Evolutionary conservation across 176 grass and related monocot species (phyloP).

Genomic region (Bothriochloa decipiens): DNA sequence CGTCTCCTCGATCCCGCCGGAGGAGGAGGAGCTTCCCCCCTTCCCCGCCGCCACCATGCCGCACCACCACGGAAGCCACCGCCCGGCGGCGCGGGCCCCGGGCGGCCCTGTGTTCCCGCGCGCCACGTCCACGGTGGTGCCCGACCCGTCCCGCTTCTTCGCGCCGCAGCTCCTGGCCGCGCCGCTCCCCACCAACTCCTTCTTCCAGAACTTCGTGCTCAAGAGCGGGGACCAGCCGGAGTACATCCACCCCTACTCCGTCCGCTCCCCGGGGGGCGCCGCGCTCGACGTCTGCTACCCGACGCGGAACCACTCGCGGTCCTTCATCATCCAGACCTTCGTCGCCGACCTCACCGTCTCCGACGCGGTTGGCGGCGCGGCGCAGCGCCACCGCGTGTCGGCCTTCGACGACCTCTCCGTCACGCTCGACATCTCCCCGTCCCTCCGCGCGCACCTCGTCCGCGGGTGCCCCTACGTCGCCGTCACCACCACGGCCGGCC

Average conservation of each 20-base stretch:
- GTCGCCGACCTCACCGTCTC: constrained; percentile 81
- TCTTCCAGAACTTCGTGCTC: constrained; percentile 95
- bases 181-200: constrained; percentile 94
- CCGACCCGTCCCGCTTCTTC: constrained; percentile 85
- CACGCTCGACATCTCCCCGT: constrained; percentile 75
- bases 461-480: constrained; percentile 87
- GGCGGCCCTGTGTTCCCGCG: constrained; percentile 54
- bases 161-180: constrained; percentile 58
- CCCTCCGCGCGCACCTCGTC: constrained; percentile 76
- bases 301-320: constrained; percentile 54
- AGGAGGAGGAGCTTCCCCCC: not conserved
- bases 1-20: not conserved
- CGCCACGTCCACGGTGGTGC: constrained; percentile 70
- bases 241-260: constrained; percentile 94
- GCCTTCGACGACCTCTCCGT: constrained; percentile 90
- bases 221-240: constrained; percentile 96
- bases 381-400: constrained; percentile 48
- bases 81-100: constrained; percentile 21
- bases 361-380: not conserved
- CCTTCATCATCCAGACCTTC: constrained; percentile 83
- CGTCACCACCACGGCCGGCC: constrained; percentile 45
- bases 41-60: constrained; percentile 4
- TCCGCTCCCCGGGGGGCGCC: constrained; percentile 48
- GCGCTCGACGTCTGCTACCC: constrained; percentile 79
- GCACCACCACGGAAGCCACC: constrained; percentile 5